Base-by-base conservation (phyloP, 2,329 filamentous ascomycete species). In the Acrocalymma vagum region DNA sequence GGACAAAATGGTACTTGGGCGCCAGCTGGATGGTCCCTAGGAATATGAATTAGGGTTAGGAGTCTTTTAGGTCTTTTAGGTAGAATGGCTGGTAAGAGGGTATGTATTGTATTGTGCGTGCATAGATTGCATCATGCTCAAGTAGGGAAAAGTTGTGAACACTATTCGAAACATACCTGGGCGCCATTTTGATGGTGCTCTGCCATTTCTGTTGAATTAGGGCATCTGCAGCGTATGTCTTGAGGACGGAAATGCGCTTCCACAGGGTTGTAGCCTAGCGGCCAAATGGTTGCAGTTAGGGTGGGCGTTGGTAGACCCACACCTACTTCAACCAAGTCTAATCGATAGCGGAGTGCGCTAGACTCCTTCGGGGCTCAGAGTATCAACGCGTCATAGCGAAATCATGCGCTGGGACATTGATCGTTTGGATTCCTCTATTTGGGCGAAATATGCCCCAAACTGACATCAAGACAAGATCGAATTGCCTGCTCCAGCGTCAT, bases 381-480 rank as follows among this genome's bases (percentile, higher is more conserved):
- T 29, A 43, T 53, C 52, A 48, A 57, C 31, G 46, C 54, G 58
- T 58, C 57, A 55, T 59, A 14, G 20, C 18, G 29, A 41, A 48
- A 41, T 42, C 35, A 47, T 48, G 34, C 35, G 33, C 28, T 48
- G 39, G 35, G 17, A 44, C 42, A 42, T 38, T 53, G 43, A 47
- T 50, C 42, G 46, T 16, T 9, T 36, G 23, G 29, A 47, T 28
- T n/a, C n/a, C n/a, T n/a, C n/a, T n/a, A n/a, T n/a, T n/a, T n/a
- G n/a, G n/a, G 29, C 29, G 18, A 35, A 27, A 16, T 42, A 38
- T 27, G 23, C 29, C 38, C 37, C 27, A 44, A 49, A 31, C 47
- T 63, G 59, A 65, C 60, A 63, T 65, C 58, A 65, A 52, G 48
- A 50, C 24, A 46, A 47, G 35, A 38, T 56, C 36, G 16, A 25